Percentiles rank a stretch among this genome's conserved stretches.
phyloP scores from a whole-genome alignment of 2,329 filamentous ascomycete genomes.

The Alternaria rosae region DNA sequence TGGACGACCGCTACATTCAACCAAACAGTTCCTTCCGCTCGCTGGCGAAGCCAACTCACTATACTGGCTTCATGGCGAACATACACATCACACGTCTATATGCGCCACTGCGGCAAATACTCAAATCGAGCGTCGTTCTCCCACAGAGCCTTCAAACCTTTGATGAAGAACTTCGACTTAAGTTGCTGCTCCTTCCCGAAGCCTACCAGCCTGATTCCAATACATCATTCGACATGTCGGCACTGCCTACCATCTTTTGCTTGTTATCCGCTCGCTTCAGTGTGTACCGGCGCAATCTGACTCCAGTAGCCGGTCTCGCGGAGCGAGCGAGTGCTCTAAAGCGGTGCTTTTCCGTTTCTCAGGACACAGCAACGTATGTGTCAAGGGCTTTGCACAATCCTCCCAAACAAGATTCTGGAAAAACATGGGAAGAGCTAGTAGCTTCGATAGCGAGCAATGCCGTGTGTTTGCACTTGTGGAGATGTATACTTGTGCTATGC shows the following conservation, averaged over 20 bases:
- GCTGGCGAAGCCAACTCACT: conserved; percentile 53
- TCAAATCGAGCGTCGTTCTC: conserved; percentile 70
- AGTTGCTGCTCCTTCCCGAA: conserved; percentile 76
- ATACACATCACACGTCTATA: conserved; percentile 84
- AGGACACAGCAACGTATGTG: conserved; percentile 81
- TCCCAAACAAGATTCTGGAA: conserved; percentile 33
- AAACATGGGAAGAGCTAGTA: conserved; percentile 63
- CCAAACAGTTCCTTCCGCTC: conserved; percentile 56
- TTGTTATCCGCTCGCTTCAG: conserved; percentile 85
- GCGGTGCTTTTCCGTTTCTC: conserved; percentile 74
- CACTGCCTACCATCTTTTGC: conserved; percentile 77
- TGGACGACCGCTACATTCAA: conserved; percentile 80
- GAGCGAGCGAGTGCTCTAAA: conserved; percentile 76
- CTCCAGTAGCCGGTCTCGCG: conserved; percentile 70
- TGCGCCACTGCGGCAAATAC: conserved; percentile 72
- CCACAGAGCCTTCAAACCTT: conserved; percentile 75
- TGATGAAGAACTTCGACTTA: conserved; percentile 80
- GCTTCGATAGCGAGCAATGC: conserved; percentile 75
- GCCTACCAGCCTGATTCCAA: conserved; percentile 73
- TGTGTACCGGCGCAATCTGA: conserved; percentile 87
- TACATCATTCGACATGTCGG: conserved; percentile 74
- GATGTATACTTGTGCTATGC: conserved; percentile 81
- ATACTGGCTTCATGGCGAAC: conserved; percentile 76
- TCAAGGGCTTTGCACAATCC: conserved; percentile 66
- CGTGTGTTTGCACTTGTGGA: conserved; percentile 84